These are phyloP conservation scores for Pharnaceum exiguum DNA, from an alignment of 148 eudicot genomes.

Conservation along the genomic window DNA sequence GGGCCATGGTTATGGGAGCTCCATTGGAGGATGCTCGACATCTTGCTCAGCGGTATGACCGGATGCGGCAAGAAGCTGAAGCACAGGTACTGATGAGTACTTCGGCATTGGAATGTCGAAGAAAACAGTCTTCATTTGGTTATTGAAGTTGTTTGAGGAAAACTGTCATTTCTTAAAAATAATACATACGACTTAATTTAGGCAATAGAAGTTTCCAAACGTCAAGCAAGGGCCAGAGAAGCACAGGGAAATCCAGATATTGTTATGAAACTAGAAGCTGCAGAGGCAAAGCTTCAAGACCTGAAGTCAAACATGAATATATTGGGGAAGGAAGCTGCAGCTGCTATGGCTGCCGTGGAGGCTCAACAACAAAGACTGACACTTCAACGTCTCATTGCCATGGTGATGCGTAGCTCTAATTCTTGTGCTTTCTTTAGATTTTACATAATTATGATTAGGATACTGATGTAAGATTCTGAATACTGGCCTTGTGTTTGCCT, in stretches of 20 bases:
- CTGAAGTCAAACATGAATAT: conserved; percentile 73
- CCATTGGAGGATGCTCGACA: conserved; percentile 98
- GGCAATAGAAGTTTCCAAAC: conserved; percentile 91
- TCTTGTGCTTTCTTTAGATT: background rate
- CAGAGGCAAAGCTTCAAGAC: conserved; percentile 82
- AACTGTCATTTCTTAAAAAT: conserved; percentile 27
- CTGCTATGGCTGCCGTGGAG: conserved; percentile 98
- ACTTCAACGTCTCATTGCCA: conserved; percentile 81
- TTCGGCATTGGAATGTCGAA: background rate
- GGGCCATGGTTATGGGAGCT: conserved; percentile 99
- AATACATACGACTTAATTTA: conserved; percentile 31
- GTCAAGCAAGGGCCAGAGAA: conserved; percentile 82
- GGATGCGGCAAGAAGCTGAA: conserved; percentile 98
- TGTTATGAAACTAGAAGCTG: conserved; percentile 73
- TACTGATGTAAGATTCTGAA: too few species aligned
- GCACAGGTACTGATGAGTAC: conserved; percentile 62
- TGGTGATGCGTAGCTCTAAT: conserved; percentile 44
- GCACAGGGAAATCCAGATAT: conserved; percentile 72
- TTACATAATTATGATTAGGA: too few species aligned
- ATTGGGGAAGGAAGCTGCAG: conserved; percentile 91
- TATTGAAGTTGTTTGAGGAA: background rate
- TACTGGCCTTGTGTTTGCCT: conserved; percentile 6
- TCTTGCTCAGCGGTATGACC: conserved; percentile 93
- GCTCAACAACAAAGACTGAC: conserved; percentile 93
- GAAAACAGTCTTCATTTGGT: background rate